Conservation (phyloP, 73 alveolate genomes). For the Tetrahymena elliotti region DNA sequence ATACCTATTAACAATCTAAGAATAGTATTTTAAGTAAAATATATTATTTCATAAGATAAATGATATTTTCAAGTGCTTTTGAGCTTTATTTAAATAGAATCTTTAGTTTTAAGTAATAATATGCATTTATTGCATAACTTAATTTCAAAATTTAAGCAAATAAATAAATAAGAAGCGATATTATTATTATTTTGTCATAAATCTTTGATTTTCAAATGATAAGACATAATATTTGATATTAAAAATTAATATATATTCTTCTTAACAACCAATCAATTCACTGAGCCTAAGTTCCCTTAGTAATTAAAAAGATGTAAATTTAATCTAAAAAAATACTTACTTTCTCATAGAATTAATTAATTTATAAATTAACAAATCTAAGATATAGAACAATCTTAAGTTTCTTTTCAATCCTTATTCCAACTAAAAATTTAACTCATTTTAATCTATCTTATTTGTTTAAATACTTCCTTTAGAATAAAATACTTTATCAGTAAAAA, state of each 20-base stretch:
- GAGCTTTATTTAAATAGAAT: background rate
- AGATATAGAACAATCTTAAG: background rate
- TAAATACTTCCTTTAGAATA: too few species aligned
- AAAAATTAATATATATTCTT: background rate
- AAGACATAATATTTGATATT: background rate
- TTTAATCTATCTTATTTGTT: too few species aligned
- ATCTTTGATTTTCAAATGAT: background rate
- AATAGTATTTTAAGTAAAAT: background rate
- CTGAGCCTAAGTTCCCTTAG: background rate
- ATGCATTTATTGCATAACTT: background rate
- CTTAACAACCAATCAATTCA: background rate
- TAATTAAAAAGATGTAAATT: background rate
- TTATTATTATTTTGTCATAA: background rate
- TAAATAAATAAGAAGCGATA: background rate
- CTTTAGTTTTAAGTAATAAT: background rate
- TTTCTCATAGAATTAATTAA: background rate
- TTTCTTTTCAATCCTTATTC: too few species aligned
- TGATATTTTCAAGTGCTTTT: background rate
- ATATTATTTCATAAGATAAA: too few species aligned
- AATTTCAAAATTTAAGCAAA: background rate
- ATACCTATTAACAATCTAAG: background rate
- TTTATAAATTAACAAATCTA: too few species aligned
- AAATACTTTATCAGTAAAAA: too few species aligned
- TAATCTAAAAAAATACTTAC: background rate
- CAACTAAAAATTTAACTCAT: too few species aligned